Conservation (phyloP, 495 filamentous ascomycete genomes). For the Tuber magnatum region DNA sequence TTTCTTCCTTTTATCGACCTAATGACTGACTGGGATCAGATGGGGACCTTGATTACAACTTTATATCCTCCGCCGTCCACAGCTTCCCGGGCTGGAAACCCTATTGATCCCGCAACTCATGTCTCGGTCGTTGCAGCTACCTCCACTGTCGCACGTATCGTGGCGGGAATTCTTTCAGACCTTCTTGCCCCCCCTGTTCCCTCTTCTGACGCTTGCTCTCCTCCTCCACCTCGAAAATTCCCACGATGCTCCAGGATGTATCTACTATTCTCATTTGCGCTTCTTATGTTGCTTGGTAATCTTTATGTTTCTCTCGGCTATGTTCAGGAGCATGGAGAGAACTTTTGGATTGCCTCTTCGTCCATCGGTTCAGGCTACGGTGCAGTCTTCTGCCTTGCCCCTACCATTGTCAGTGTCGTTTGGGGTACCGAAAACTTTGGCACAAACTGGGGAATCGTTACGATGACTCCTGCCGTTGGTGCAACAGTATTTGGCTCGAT, state of each 20-base stretch:
- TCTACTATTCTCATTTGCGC: conserved; percentile 67
- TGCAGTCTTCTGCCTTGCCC: conserved; percentile 80
- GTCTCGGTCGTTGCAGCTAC: conserved; percentile 86
- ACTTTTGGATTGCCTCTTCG: conserved; percentile 76
- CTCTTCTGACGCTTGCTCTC: conserved; percentile 33
- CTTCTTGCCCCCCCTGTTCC: conserved; percentile 65
- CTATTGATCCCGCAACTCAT: conserved; percentile 73
- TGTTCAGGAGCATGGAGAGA: conserved; percentile 57
- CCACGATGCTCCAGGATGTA: conserved; percentile 65
- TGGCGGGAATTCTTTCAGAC: conserved; percentile 82
- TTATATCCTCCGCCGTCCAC: conserved; percentile 59
- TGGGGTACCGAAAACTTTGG: conserved; percentile 99
- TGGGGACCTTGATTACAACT: conserved; percentile 87
- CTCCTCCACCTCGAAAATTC: conserved; percentile 40
- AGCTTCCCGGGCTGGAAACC: conserved; percentile 26
- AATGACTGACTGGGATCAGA: conserved; percentile 41
- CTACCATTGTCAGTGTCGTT: conserved; percentile 86
- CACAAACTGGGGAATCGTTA: conserved; percentile 95
- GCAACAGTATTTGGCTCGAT: conserved; percentile 80
- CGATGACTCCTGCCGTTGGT: conserved; percentile 79
- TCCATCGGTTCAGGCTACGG: conserved; percentile 87
- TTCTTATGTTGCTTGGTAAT: conserved; percentile 72
- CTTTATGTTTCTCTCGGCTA: conserved; percentile 67
- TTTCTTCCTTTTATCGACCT: neutral
- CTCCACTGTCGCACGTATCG: conserved; percentile 78